A percentile compares a stretch with the other conserved stretches of the same genome.
These are phyloP conservation scores for Polyporus arcularius DNA, from an alignment of 768 basidiomycete genomes.

Conservation along the genomic window DNA sequence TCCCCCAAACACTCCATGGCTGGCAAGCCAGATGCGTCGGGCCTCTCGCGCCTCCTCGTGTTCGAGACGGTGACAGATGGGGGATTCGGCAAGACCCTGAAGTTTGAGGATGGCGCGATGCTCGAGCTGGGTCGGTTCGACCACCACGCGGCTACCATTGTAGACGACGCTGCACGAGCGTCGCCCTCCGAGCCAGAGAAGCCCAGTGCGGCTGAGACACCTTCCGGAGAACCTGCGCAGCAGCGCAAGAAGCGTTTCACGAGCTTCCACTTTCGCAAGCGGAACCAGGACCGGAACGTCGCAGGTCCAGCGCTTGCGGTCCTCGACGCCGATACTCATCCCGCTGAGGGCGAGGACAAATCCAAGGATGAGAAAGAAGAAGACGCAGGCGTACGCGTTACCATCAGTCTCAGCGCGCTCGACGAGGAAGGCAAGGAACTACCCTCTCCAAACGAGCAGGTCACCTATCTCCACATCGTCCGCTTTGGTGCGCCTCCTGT, in stretches of 20 bases:
- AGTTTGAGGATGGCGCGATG: constrained; percentile 74
- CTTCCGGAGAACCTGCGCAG: constrained; percentile 27
- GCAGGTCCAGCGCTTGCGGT: constrained; percentile 79
- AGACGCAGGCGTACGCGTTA: constrained; percentile 68
- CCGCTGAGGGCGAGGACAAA: constrained; percentile 36
- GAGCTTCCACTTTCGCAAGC: constrained; percentile 67
- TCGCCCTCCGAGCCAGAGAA: constrained; percentile 18
- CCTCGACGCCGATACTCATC: constrained; percentile 63
- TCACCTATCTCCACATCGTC: constrained; percentile 85
- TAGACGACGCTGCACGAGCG: constrained; percentile 1
- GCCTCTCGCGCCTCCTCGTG: constrained; percentile 50
- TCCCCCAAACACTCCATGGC: constrained; percentile 63
- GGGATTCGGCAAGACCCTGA: constrained; percentile 77
- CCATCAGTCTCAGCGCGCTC: constrained; percentile 80
- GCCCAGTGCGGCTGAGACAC: constrained; percentile 12
- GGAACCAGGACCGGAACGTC: constrained; percentile 49
- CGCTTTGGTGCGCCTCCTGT: constrained; percentile 54
- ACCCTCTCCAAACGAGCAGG: constrained; percentile 77
- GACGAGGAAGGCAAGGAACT: constrained; percentile 74
- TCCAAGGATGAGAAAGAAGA: constrained; percentile 45
- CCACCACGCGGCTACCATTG: constrained; percentile 7
- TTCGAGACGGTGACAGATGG: constrained; percentile 73
- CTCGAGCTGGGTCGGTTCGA: constrained; percentile 83
- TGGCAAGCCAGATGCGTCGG: constrained; percentile 28
- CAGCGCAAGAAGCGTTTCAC: constrained; percentile 53